Evolutionary conservation across 306 rosid genomes (phyloP).

Genomic region (Dalbergia cochinchinensis): DNA sequence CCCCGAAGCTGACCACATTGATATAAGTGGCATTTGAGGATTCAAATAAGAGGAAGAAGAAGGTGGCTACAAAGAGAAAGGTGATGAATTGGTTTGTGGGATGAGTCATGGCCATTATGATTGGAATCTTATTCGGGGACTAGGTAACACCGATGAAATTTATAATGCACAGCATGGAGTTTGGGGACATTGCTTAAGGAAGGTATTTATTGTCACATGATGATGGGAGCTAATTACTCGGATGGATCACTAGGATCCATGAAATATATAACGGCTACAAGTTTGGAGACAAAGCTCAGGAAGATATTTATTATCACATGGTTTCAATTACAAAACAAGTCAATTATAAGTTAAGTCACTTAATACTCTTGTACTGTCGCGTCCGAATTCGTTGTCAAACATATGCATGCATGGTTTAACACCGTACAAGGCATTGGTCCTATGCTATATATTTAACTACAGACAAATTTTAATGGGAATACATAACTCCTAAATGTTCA

Average conservation of each 20-base stretch:
- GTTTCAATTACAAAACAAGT: conserved; percentile 41
- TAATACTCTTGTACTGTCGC: conserved; percentile 29
- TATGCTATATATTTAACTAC: background rate
- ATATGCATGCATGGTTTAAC: background rate
- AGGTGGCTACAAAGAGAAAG: conserved; percentile 25
- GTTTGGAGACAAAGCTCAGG: conserved; percentile 2
- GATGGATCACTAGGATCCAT: background rate
- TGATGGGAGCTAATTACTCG: too few species aligned
- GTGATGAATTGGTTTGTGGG: background rate
- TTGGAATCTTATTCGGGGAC: background rate
- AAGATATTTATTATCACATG: conserved; percentile 46
- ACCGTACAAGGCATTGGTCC: conserved; percentile 1
- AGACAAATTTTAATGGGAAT: too few species aligned
- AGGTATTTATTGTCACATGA: too few species aligned
- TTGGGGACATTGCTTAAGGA: too few species aligned
- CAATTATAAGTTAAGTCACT: conserved; percentile 44
- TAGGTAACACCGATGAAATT: too few species aligned
- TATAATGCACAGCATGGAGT: too few species aligned
- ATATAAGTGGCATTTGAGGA: conserved; percentile 32
- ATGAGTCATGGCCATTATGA: conserved; percentile 28
- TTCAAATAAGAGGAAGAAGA: background rate
- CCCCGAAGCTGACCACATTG: conserved; percentile 51
- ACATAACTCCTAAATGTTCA: too few species aligned
- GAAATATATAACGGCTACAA: background rate
- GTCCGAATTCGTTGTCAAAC: conserved; percentile 9